Evolutionary conservation across 495 filamentous ascomycete genomes (phyloP), one percentile per base, ranked within the genome.

Genomic region (Chaetomium fimeti): DNA sequence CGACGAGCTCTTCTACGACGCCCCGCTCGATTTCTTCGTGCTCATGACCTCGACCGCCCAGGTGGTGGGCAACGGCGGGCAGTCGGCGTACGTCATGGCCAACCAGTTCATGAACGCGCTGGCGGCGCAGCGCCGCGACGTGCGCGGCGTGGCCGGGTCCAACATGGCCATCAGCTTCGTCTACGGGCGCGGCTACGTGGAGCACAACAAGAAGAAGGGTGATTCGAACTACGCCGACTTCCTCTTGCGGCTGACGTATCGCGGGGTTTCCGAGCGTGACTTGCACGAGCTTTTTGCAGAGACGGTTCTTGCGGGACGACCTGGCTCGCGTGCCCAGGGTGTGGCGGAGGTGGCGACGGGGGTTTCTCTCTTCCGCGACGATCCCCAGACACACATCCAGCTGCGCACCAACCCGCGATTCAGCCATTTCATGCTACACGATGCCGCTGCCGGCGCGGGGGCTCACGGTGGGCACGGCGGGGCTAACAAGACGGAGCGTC

Each of bases 1-100:
- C 2, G 72, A 80, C 57, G 51, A 71, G 38, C 42, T 77, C 1
- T 84, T 84, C 18, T 20, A n/a, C 16, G 63, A 72, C 15, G 52
- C 67, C 9, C 59, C 16, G 15, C 75, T 88, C 4, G 86, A 88
- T 63, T 89, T 88, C 75, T 88, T 89, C 68, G 70, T 87, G 54
- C 74, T 79, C 52, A 72, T 87, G n/a, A 67, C 67, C 15, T 71
- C 69, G 22, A 77, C 47, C 79, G 48, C 36, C 13, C 32, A 69
- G 40, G 69, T 83, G 4, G 68, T 85, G 27, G 87, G 87, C 5
- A 81, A 75, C 32, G 63, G 72, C 28, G 80, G 81, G 0, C 87
- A 89, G 72, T 75, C 80, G 20, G 81, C 79, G 13, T 89, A 89
- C 66, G 77, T 80, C 12, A 83, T 83, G 5, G 84, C 81, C 20